These are phyloP conservation scores for Scleroderma citrinum DNA, from an alignment of 768 basidiomycete species.

Conservation along the genomic window DNA sequence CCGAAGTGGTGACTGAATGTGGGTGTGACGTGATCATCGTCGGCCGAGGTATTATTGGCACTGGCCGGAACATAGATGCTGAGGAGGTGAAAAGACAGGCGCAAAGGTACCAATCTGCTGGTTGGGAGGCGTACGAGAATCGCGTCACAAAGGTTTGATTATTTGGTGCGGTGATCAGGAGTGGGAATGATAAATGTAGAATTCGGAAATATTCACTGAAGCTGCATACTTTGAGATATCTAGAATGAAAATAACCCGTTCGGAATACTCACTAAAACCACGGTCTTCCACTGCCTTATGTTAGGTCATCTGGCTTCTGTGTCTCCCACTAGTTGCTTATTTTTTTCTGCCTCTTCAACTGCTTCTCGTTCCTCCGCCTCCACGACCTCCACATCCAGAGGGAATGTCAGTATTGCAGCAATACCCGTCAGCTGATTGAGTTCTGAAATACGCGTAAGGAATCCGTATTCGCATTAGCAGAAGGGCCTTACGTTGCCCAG, in stretches of 20 bases:
- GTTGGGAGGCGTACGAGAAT: slow-evolving; percentile 87
- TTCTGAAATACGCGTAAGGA: slow-evolving; percentile 43
- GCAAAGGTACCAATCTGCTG: slow-evolving; percentile 76
- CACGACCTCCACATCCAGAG: slow-evolving; percentile 91
- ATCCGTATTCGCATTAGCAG: neutral
- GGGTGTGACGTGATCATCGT: slow-evolving; percentile 98
- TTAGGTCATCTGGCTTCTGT: slow-evolving; percentile 2
- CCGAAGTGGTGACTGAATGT: slow-evolving; percentile 69
- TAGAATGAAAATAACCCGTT: neutral
- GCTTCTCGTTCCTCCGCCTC: slow-evolving; percentile 87
- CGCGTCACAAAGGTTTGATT: slow-evolving; percentile 28
- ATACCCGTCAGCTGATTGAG: slow-evolving; percentile 94
- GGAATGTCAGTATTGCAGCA: slow-evolving; percentile 93
- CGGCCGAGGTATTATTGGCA: slow-evolving; percentile 88
- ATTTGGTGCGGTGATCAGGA: neutral
- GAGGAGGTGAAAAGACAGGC: slow-evolving; percentile 54
- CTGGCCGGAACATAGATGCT: slow-evolving; percentile 36
- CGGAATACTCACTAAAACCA: neutral
- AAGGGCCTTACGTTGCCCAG: slow-evolving; percentile 79
- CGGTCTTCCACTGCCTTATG: neutral
- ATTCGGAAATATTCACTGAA: no score
- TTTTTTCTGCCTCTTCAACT: slow-evolving; percentile 35
- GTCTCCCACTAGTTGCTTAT: slow-evolving; percentile 8
- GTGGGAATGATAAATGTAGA: neutral
- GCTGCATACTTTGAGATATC: no score